Evolutionary conservation across 2,329 filamentous ascomycete species (phyloP).

Genomic region (Sarocladium oryzae): DNA sequence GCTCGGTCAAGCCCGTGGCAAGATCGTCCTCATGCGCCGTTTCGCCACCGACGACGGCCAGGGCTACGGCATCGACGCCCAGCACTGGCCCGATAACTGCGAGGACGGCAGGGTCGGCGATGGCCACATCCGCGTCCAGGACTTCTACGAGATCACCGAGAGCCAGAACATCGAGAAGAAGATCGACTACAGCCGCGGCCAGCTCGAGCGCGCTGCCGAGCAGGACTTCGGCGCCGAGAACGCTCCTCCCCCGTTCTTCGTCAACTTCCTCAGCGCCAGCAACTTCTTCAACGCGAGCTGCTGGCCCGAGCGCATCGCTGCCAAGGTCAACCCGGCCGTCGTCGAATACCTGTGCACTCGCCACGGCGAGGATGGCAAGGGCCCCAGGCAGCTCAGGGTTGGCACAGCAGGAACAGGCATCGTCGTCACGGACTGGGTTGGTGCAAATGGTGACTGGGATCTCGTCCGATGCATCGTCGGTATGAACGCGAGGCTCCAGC

Average conservation of each 20-base stretch:
- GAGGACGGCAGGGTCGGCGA: slow-evolving; percentile 59
- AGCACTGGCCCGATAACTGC: slow-evolving; percentile 82
- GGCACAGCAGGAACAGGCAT: slow-evolving; percentile 78
- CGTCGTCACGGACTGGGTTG: slow-evolving; percentile 91
- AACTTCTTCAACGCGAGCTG: slow-evolving; percentile 91
- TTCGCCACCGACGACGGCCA: slow-evolving; percentile 58
- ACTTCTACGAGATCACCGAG: slow-evolving; percentile 85
- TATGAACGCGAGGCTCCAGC: slow-evolving; percentile 70
- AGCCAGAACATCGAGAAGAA: slow-evolving; percentile 73
- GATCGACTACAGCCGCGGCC: slow-evolving; percentile 64
- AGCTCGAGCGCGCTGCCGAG: slow-evolving; percentile 66
- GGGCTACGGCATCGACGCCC: slow-evolving; percentile 55
- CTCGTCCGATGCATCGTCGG: slow-evolving; percentile 79
- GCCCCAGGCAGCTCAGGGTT: slow-evolving; percentile 42
- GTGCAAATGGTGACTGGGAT: slow-evolving; percentile 83
- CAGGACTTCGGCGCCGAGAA: slow-evolving; percentile 28
- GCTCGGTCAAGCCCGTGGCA: slow-evolving; percentile 72
- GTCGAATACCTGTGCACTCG: slow-evolving; percentile 54
- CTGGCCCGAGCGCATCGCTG: slow-evolving; percentile 90
- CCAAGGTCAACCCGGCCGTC: slow-evolving; percentile 74
- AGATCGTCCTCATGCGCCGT: slow-evolving; percentile 76
- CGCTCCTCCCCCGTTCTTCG: slow-evolving; percentile 58
- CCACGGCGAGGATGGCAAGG: slow-evolving; percentile 47
- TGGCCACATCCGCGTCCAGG: slow-evolving; percentile 78
- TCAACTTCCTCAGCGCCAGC: slow-evolving; percentile 87